Conservation (phyloP, 345 rosid genomes). For the Citrus medica region DNA sequence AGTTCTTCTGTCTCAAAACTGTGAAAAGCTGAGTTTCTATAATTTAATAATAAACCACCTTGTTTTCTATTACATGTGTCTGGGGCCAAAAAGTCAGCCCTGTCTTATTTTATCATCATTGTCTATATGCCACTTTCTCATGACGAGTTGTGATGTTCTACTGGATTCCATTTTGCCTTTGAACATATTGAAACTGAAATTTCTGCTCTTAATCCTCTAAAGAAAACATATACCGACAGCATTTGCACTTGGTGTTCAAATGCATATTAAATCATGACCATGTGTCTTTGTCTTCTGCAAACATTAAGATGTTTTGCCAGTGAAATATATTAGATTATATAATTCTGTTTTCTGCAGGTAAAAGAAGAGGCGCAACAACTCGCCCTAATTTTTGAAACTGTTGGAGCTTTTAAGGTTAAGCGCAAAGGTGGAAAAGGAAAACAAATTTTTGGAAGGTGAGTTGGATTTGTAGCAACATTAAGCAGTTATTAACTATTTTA, state of each 20-base stretch:
- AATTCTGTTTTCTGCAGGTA: constrained; percentile 46
- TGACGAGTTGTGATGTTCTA: neutral
- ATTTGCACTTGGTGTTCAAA: neutral
- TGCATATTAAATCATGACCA: neutral
- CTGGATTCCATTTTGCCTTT: neutral
- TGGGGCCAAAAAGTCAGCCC: neutral
- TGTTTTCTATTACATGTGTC: neutral
- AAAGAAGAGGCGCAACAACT: constrained; percentile 93
- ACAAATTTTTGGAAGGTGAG: constrained; percentile 85
- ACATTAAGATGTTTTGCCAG: neutral
- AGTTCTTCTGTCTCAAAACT: neutral
- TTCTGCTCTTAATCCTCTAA: neutral
- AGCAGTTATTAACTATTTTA: neutral
- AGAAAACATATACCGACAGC: neutral
- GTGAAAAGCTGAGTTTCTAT: too few species aligned
- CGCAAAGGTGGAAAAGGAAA: constrained; percentile 94
- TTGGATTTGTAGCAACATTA: constrained; percentile 10
- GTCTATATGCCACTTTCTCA: neutral
- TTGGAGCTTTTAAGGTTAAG: constrained; percentile 94
- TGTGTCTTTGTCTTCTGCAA: neutral
- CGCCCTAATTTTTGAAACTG: constrained; percentile 74
- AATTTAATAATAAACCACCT: neutral
- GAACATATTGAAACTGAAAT: neutral
- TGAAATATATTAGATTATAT: neutral
- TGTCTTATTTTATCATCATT: neutral